Base-by-base conservation (phyloP, 2,329 filamentous ascomycete species). In the Calonectria henricotiae region DNA sequence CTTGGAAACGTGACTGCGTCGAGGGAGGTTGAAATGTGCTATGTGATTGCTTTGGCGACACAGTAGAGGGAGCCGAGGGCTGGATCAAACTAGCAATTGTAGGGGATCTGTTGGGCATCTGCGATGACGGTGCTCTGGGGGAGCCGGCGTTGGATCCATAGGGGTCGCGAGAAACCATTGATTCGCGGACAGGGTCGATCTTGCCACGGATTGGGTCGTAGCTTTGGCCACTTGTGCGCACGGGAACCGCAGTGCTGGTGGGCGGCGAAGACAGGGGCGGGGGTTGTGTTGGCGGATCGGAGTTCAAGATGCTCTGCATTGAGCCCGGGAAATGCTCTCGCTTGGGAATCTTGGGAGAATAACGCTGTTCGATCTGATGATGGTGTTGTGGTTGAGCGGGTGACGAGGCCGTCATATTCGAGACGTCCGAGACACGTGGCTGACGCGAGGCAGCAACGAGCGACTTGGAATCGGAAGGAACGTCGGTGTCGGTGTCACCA, bases 41-140 rank as follows among this genome's bases (percentile, higher is more conserved):
- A 39, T 77, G 80, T 4, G 80, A 71, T 30, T 79, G 78, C 17
- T 73, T 77, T 2, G 77, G 80, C 51, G 79, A 81, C 17, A 74
- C 71, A 55, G 77, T 76, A 17, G 73, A 46, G 4, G 78, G 80
- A 5, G 81, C 82, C 6, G 82, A 80, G 15, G 81, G 82, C 51
- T 98, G 94, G 62, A 98, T 94, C 68, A 98, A 88, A 82, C 94
- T 97, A 6, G 94, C 92, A 75, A 98, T 98, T 3, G 96, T 96
- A 1, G 96, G 95, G 5, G 96, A 98, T 44, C 77, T 81, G 64
- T 79, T 80, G 12, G 79, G 75, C 55, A 79, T 76, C 55, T 82
- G 81, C n/a, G 79, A 39, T 39, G 51, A 74, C 12, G 81, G 77
- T 17, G 76, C 80, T 55, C 87, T 85, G n/a, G 89, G 89, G 8